Evolutionary conservation across 1,284 basidiomycete species (phyloP), one percentile per base, ranked within the genome.

Genomic region (Tremellales sp.): DNA sequence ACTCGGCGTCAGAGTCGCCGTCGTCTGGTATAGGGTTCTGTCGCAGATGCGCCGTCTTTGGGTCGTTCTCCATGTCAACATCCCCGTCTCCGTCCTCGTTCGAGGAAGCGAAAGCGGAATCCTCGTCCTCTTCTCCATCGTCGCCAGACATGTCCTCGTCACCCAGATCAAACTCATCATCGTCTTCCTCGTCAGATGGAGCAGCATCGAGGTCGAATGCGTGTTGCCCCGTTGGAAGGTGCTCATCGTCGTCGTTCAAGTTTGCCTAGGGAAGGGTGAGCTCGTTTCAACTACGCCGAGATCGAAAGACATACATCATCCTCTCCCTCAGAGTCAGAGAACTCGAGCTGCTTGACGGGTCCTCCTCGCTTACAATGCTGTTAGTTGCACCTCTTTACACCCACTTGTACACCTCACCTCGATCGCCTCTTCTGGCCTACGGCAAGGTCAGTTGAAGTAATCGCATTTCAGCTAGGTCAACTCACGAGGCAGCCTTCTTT

Each of bases 291-390:
- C 70, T 24, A 77, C 76, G n/a, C n/a, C n/a, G n/a, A n/a, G n/a
- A n/a, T n/a, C n/a, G n/a, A n/a, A n/a, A n/a, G n/a, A n/a, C n/a
- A n/a, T n/a, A n/a, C n/a, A 3, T 79, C 69, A 5, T 65, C 63
- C 22, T 75, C 83, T 12, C 79, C 81, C 53, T 86, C 84, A 3
- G 82, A 82, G 51, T 74, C 72, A 2, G 66, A 67, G 55, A 76
- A 75, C 29, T 85, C 82, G 43, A 89, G 79, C 61, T 86, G 81
- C 68, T 85, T 80, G 3, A 63, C 65, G 12, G 65, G 66, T 45
- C 63, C 64, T 45, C 63, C 57, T 47, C 63, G 57, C 46, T 60
- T 36, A n/a, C 81, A 63, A 50, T 36, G 21, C 45, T 47, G 36
- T 56, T 46, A 39, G 75, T 64, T 43, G 71, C 74, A 39, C 8